phyloP scores from a whole-genome alignment of 2,329 filamentous ascomycete genomes.

The Fusarium abutilonis region DNA sequence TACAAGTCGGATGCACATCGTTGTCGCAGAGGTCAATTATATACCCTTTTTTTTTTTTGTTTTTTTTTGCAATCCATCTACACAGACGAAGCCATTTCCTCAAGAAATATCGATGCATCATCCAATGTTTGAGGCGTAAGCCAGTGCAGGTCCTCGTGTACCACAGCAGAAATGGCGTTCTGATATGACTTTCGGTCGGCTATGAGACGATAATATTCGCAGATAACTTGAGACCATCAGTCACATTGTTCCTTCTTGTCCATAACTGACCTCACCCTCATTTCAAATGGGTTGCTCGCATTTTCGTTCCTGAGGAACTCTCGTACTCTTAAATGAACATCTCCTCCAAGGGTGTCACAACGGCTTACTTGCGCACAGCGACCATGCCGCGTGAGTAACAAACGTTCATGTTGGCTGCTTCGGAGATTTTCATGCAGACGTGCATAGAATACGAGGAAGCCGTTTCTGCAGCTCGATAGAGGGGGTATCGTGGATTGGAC shows the following conservation, averaged over 20 bases:
- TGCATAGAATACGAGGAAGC: constrained; percentile 8
- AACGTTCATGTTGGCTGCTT: background rate
- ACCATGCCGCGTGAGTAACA: constrained; percentile 1
- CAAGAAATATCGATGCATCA: background rate
- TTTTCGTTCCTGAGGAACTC: background rate
- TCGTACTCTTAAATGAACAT: constrained; percentile 16
- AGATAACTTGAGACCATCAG: constrained; percentile 2
- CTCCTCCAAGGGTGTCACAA: constrained; percentile 12
- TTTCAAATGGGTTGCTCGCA: background rate
- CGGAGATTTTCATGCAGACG: constrained; percentile 3
- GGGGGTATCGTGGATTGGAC: background rate
- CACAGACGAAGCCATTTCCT: background rate
- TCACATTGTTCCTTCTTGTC: background rate
- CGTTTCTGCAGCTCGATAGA: background rate
- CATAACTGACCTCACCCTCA: background rate
- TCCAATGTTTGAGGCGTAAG: background rate
- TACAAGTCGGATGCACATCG: background rate
- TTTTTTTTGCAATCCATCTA: background rate
- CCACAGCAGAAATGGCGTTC: background rate
- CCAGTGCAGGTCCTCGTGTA: background rate
- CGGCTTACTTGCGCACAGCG: background rate
- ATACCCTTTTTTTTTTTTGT: constrained; percentile 1
- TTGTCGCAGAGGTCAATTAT: constrained; percentile 2
- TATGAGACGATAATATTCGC: constrained; percentile 4
- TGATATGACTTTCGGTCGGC: background rate